Conservation (phyloP, 2,329 filamentous ascomycete species). For the Aspergillus brasiliensis region DNA sequence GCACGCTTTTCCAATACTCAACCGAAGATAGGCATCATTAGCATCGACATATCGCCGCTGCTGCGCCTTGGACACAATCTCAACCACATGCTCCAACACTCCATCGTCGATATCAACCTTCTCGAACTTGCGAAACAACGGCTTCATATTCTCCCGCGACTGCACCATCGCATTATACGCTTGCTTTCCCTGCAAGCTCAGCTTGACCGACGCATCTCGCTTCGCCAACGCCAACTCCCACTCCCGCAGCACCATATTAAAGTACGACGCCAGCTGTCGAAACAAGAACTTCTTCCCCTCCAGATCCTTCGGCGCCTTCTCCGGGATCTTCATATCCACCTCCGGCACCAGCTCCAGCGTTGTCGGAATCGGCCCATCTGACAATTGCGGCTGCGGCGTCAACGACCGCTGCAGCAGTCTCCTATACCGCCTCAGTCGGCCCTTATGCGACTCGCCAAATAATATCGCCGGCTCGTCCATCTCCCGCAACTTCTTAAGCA, state of each 20-base stretch:
- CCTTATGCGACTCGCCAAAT: constrained; percentile 78
- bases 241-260: constrained; percentile 89
- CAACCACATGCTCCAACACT: constrained; percentile 78
- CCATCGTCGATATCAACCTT: constrained; percentile 75
- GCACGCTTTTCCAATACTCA: constrained; percentile 88
- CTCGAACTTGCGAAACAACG: constrained; percentile 88
- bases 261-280: constrained; percentile 89
- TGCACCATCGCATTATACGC: constrained; percentile 85
- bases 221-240: constrained; percentile 77
- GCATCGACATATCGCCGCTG: constrained; percentile 91
- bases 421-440: constrained; percentile 70
- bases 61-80: constrained; percentile 90
- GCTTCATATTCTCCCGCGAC: constrained; percentile 82
- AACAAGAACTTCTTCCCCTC: constrained; percentile 72
- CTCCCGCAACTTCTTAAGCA: constrained; percentile 67
- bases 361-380: constrained; percentile 82
- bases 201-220: constrained; percentile 60
- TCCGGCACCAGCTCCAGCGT: constrained; percentile 77
- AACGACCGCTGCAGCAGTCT: constrained; percentile 55
- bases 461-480: constrained; percentile 72
- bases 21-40: constrained; percentile 87
- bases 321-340: constrained; percentile 81
- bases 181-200: constrained; percentile 76
- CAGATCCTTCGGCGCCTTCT: constrained; percentile 63
- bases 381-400: constrained; percentile 50